Percentiles rank a stretch among this genome's conserved stretches.
These are phyloP conservation scores for Beauveria brongniartii DNA, from an alignment of 2,329 filamentous ascomycete species.

Conservation along the genomic window DNA sequence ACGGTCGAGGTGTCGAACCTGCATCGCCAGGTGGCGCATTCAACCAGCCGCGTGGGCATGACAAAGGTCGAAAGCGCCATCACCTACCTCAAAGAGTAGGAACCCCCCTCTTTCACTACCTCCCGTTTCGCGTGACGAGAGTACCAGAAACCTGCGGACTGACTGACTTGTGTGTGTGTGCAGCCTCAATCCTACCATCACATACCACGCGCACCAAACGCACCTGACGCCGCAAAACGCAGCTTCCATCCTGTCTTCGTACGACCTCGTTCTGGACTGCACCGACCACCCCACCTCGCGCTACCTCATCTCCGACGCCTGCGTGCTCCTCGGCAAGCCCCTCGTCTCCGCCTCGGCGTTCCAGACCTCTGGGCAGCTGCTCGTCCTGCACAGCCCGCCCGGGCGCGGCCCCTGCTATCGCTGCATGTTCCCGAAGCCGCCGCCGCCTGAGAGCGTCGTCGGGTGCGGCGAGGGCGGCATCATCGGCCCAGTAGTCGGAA, in stretches of 20 bases:
- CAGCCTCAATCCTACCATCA: conserved; percentile 66
- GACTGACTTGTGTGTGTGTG: too few species aligned
- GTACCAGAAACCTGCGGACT: too few species aligned
- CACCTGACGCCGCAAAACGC: conserved; percentile 65
- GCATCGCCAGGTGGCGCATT: conserved; percentile 84
- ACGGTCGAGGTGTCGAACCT: conserved; percentile 83
- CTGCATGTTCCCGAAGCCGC: conserved; percentile 83
- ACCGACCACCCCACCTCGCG: conserved; percentile 88
- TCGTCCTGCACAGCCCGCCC: conserved; percentile 77
- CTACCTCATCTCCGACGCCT: conserved; percentile 87
- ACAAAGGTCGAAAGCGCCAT: conserved; percentile 75
- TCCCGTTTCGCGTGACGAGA: too few species aligned
- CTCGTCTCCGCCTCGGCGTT: conserved; percentile 87
- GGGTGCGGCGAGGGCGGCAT: conserved; percentile 92
- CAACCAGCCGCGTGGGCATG: conserved; percentile 60
- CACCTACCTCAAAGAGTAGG: conserved; percentile 47
- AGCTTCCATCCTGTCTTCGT: conserved; percentile 54
- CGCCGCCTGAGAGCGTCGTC: conserved; percentile 71
- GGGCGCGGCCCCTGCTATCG: conserved; percentile 79
- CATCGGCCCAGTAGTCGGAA: conserved; percentile 81
- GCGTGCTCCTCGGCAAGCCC: conserved; percentile 68
- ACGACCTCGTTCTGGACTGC: conserved; percentile 86
- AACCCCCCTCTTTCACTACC: neutral
- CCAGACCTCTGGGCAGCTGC: conserved; percentile 80
- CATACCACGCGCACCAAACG: conserved; percentile 52